phyloP scores from a whole-genome alignment of 176 grass and related monocot species.

The Musa schizocarpa region DNA sequence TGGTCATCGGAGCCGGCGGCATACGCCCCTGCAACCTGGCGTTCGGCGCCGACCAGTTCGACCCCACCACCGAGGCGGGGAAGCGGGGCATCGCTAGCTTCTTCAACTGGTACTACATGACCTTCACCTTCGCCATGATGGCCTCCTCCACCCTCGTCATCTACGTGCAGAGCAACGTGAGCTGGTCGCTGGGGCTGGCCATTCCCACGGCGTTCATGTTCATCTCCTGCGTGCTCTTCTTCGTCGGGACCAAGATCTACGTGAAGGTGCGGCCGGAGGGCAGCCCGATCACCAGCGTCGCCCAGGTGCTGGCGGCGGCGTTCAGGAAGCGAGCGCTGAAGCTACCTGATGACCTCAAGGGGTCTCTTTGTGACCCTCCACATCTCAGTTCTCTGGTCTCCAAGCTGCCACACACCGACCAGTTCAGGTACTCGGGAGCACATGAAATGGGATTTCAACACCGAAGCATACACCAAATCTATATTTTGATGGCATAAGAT shows the following conservation, averaged over 20 bases:
- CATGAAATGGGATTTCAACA: no score
- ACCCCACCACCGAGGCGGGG: constrained; percentile 42
- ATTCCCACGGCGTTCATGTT: constrained; percentile 55
- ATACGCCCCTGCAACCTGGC: constrained; percentile 73
- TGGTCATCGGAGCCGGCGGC: constrained; percentile 56
- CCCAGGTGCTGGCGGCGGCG: constrained; percentile 35
- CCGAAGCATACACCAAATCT: no score
- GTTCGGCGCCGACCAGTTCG: constrained; percentile 80
- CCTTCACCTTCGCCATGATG: constrained; percentile 50
- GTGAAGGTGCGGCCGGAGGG: constrained; percentile 53
- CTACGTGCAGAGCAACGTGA: constrained; percentile 70
- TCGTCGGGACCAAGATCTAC: constrained; percentile 38
- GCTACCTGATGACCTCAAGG: constrained; percentile 6
- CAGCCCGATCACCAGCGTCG: constrained; percentile 35
- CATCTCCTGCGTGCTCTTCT: constrained; percentile 52
- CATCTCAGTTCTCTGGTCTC: constrained; percentile 40
- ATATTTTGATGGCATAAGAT: no score
- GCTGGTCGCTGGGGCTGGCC: constrained; percentile 53
- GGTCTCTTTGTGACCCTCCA: constrained; percentile 32
- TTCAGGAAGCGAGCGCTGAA: constrained; percentile 24
- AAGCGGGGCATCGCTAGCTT: constrained; percentile 64
- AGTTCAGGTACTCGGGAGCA: constrained; percentile 31
- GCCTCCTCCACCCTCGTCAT: constrained; percentile 54
- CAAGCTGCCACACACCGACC: constrained; percentile 51
- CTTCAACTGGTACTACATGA: constrained; percentile 97